These are phyloP conservation scores for Raffaelea deltoideospora DNA, from an alignment of 2,329 filamentous ascomycete genomes.

Conservation along the genomic window DNA sequence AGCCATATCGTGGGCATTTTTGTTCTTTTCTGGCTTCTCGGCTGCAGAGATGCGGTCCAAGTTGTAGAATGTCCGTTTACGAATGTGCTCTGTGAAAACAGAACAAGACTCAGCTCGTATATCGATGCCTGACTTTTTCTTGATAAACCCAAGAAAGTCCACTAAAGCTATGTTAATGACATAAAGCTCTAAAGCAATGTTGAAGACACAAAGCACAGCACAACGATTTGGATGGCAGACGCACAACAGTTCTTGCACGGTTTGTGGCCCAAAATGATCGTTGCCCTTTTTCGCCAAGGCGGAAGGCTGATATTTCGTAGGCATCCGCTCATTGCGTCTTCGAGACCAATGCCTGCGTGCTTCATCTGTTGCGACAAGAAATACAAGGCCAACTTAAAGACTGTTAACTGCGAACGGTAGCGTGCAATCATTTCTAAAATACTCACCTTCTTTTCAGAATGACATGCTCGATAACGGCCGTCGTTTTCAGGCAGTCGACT, in stretches of 20 bases:
- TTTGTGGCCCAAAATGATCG: conserved; percentile 6
- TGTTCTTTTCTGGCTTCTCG: too few relatives aligned
- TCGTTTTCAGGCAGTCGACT: conserved; percentile 1
- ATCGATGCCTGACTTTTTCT: not conserved
- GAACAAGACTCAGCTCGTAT: not conserved
- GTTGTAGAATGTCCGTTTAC: not conserved
- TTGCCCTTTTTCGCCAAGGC: not conserved
- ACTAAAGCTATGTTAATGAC: conserved; percentile 1
- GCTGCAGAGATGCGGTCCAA: too few relatives aligned
- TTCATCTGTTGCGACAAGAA: conserved; percentile 5
- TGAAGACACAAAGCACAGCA: not conserved
- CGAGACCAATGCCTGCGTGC: not conserved
- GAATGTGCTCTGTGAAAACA: conserved; percentile 1
- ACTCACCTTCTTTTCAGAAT: conserved; percentile 8
- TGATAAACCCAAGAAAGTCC: conserved; percentile 2
- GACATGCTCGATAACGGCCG: conserved; percentile 6
- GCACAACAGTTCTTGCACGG: conserved; percentile 8
- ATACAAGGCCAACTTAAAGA: conserved; percentile 3
- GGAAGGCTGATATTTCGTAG: not conserved
- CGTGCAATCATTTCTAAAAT: not conserved
- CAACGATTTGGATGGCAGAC: not conserved
- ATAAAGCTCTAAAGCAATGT: not conserved
- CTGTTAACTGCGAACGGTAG: not conserved
- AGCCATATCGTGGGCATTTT: too few relatives aligned
- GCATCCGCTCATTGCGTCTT: conserved; percentile 2